A percentile compares a stretch with the other conserved stretches of the same genome.
Evolutionary conservation across 495 filamentous ascomycete genomes (phyloP).

Genomic region (Chaetomium cochliodes): DNA sequence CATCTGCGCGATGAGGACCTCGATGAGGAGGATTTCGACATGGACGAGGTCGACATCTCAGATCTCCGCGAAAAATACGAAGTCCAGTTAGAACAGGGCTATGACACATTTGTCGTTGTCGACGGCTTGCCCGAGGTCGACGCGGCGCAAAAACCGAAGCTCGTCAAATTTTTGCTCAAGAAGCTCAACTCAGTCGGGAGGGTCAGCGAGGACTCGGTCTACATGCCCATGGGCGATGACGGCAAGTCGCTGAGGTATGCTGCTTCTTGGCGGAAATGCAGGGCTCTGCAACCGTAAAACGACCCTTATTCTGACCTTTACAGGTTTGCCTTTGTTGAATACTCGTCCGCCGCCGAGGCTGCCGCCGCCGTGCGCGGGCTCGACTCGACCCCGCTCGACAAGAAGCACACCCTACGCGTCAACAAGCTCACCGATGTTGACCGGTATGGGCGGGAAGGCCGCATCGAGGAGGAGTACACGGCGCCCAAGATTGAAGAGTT

Average conservation of each 20-base stretch:
- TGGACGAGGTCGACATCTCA: slow-evolving; percentile 91
- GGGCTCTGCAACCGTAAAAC: background rate
- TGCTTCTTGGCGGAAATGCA: background rate
- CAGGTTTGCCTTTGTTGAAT: slow-evolving; percentile 95
- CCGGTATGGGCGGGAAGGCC: slow-evolving; percentile 89
- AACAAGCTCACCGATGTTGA: slow-evolving; percentile 99
- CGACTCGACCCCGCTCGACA: slow-evolving; percentile 81
- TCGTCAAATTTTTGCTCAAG: slow-evolving; percentile 90
- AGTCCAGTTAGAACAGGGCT: slow-evolving; percentile 90
- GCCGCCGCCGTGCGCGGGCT: slow-evolving; percentile 81
- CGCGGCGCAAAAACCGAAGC: slow-evolving; percentile 80
- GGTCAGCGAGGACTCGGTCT: slow-evolving; percentile 80
- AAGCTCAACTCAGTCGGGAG: slow-evolving; percentile 82
- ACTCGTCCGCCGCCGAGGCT: slow-evolving; percentile 87
- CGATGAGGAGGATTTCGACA: slow-evolving; percentile 84
- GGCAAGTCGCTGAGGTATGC: slow-evolving; percentile 76
- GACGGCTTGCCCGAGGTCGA: slow-evolving; percentile 87
- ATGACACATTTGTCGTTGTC: slow-evolving; percentile 92
- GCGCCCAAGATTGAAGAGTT: slow-evolving; percentile 76
- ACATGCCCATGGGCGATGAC: slow-evolving; percentile 86
- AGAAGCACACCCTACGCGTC: slow-evolving; percentile 88
- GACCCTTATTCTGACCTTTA: slow-evolving; percentile 8
- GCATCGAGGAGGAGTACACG: slow-evolving; percentile 84
- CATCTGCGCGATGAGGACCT: slow-evolving; percentile 65
- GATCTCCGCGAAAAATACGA: slow-evolving; percentile 91